Evolutionary conservation across 805 yeast species (phyloP), one percentile per base, ranked within the genome.

Genomic region (Gaillardinia entomophila): DNA sequence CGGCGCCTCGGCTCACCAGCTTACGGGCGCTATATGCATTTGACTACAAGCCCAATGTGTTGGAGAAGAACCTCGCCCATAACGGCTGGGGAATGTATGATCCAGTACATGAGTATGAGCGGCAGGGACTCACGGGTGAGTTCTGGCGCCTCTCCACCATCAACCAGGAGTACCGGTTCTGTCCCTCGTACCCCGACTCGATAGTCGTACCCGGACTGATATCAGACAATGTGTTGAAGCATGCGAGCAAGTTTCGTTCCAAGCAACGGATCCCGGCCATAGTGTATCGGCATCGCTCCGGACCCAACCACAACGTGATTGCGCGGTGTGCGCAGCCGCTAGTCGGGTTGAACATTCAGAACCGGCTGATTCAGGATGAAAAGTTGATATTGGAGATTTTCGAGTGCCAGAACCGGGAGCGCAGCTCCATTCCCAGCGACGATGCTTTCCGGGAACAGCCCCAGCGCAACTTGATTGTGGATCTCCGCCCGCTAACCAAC

Each of bases 301-400:
- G 57, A 10, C 60, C 69, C 27, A 86, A 77, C 45, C 78, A 80
- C 1, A 79, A 92, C 48, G 73, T 92, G 1, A 87, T 92, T 12
- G 79, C 92, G 1, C 67, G 98, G 36, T 85, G 96, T 46, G 70
- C 97, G 2, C 98, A 92, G 60, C 98, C 98, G 0, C 58, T 90
- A 42, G 89, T 89, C 1, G 97, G 98, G 0, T 47, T 92, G 12
- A 88, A 86, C 37, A 35, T 64, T 12, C 95, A 88, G 51, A 77
- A 79, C 42, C 63, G 97, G 30, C 87, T 95, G 2, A 69, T 85
- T 17, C 98, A 92, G 55, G 98, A 92, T 64, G 98, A 92, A 53
- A 80, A 77, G 41, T 58, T 92, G 23, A 68, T 92, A 1, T 62
- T 66, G 16, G 95, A 87, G 41, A 79, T 86, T 6, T 87, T 88